These are phyloP conservation scores for Rhodotorula sp. DNA, from an alignment of 1,284 basidiomycete genomes.

Conservation along the genomic window DNA sequence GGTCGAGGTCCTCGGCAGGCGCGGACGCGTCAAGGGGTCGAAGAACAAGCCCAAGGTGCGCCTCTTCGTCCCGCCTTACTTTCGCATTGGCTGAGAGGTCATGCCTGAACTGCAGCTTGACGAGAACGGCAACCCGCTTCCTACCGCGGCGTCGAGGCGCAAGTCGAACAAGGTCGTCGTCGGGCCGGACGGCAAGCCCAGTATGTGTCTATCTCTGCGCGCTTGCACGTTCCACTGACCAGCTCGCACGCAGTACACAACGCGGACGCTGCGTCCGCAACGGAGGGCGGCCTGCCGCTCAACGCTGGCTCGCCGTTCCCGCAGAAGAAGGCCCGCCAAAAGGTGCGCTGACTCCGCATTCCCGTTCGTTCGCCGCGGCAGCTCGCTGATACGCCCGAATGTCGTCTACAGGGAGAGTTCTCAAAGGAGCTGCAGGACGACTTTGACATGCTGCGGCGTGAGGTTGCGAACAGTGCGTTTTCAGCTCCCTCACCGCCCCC, in stretches of 20 bases:
- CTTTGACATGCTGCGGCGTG: conserved; percentile 64
- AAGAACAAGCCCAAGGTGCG: conserved; percentile 41
- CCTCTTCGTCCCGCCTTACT: background rate
- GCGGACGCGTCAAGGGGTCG: conserved; percentile 33
- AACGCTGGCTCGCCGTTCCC: background rate
- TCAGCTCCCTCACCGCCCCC: background rate
- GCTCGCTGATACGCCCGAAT: too few species aligned
- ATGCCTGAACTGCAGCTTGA: conserved; percentile 11
- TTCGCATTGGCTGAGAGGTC: background rate
- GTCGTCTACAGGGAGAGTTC: conserved; percentile 59
- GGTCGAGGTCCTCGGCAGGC: conserved; percentile 63
- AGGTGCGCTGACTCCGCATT: too few species aligned
- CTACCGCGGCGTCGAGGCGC: conserved; percentile 4
- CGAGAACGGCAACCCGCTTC: conserved; percentile 35
- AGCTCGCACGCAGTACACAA: conserved; percentile 13
- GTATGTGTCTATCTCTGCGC: background rate
- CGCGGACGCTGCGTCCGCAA: background rate
- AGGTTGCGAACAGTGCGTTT: conserved; percentile 63
- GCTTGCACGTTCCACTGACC: background rate
- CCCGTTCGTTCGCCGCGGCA: too few species aligned
- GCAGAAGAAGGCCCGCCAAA: conserved; percentile 58
- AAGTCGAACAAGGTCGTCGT: conserved; percentile 20
- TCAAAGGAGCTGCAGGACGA: conserved; percentile 66
- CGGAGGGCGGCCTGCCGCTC: conserved; percentile 16
- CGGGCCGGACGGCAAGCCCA: conserved; percentile 22